Evolutionary conservation across 2,329 filamentous ascomycete species (phyloP).

Genomic region (Chaetoscypha palmicola): DNA sequence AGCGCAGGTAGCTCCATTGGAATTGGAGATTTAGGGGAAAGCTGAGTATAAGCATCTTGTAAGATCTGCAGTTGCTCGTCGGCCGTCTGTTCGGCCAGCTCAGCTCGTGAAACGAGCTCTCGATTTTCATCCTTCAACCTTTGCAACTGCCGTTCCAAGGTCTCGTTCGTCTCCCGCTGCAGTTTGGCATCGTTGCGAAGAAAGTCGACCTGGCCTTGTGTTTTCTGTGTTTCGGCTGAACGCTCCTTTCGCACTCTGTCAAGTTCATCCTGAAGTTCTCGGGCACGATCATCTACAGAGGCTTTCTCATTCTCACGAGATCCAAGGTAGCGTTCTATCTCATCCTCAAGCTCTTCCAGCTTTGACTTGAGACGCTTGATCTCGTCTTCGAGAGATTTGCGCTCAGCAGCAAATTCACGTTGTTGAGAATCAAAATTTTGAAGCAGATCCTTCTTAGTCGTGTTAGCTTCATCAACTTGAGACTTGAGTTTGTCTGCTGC

Average conservation of each 20-base stretch:
- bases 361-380: conserved; percentile 68
- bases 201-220: conserved; percentile 56
- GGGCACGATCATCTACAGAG: conserved; percentile 60
- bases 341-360: conserved; percentile 85
- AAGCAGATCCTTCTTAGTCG: conserved; percentile 88
- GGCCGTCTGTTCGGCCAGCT: conserved; percentile 43
- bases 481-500: conserved; percentile 56
- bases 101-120: conserved; percentile 43
- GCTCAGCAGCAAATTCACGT: conserved; percentile 77
- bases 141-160: conserved; percentile 51
- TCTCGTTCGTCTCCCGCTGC: conserved; percentile 53
- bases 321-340: conserved; percentile 77
- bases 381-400: conserved; percentile 75
- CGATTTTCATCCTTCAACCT: conserved; percentile 48
- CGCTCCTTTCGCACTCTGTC: conserved; percentile 53
- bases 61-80: conserved; percentile 48
- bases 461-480: conserved; percentile 77
- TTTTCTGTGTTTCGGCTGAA: conserved; percentile 49
- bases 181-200: conserved; percentile 53
- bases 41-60: conserved; percentile 50
- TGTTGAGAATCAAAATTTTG: conserved; percentile 91
- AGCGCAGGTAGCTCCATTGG: conserved; percentile 53
- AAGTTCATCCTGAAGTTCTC: conserved; percentile 63
- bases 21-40: conserved; percentile 45
- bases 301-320: conserved; percentile 77